Conservation (phyloP, 768 basidiomycete genomes). For the Hericium rajendrae region DNA sequence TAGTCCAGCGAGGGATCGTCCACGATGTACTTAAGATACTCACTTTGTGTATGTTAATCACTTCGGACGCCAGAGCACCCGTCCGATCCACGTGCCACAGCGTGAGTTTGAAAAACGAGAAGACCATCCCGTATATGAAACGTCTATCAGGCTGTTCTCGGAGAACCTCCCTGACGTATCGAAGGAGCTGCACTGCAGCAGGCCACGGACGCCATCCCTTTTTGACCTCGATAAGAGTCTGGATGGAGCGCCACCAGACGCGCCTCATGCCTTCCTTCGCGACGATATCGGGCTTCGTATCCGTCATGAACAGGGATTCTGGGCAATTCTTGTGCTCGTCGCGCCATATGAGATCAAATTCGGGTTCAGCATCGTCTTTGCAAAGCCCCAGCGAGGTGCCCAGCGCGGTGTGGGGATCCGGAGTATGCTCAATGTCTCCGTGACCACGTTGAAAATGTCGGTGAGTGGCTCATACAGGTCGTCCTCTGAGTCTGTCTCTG, state of each 20-base stretch:
- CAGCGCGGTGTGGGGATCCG: too few relatives aligned
- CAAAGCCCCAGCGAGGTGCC: too few relatives aligned
- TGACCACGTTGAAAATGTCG: neutral
- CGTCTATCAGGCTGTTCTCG: neutral
- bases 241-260: slow-evolving; percentile 1
- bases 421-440: too few relatives aligned
- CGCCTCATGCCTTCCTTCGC: neutral
- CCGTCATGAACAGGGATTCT: neutral
- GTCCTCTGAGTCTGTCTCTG: neutral
- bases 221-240: neutral
- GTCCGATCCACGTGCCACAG: neutral
- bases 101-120: neutral
- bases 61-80: neutral
- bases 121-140: neutral
- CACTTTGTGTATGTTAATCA: neutral
- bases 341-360: neutral
- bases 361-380: neutral
- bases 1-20: too few relatives aligned
- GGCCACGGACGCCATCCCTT: neutral
- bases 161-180: neutral
- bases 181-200: neutral
- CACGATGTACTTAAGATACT: neutral
- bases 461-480: neutral
- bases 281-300: neutral
- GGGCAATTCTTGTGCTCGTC: neutral